Percentiles rank a stretch among this genome's conserved stretches.
These are phyloP conservation scores for Martensiomyces pterosporus DNA, from an alignment of 192 early-diverging fungal genomes.

Conservation along the genomic window DNA sequence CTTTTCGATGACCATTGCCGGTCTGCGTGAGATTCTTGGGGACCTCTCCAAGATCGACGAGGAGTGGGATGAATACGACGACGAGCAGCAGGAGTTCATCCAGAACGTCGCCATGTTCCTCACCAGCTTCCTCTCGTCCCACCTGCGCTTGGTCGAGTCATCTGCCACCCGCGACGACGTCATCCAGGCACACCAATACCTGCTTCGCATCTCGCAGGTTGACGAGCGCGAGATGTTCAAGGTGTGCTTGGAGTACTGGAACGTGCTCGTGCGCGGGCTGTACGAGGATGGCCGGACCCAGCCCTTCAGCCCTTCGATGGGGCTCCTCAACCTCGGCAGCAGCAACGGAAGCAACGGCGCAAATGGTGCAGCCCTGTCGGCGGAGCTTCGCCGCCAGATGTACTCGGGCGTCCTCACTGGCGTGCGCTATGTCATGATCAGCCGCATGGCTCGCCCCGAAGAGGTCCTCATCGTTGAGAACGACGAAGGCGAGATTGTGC, in stretches of 20 bases:
- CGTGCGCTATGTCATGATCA: conserved; percentile 95
- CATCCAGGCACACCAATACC: conserved; percentile 80
- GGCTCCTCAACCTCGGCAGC: conserved; percentile 38
- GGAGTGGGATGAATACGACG: conserved; percentile 75
- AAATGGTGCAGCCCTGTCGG: conserved; percentile 18
- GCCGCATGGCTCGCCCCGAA: conserved; percentile 98
- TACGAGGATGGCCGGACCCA: conserved; percentile 74
- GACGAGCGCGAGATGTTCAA: conserved; percentile 98
- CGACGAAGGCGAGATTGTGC: conserved; percentile 98
- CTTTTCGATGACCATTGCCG: conserved; percentile 75
- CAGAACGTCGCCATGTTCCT: conserved; percentile 94
- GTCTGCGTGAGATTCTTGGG: conserved; percentile 39
- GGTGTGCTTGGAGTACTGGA: conserved; percentile 97
- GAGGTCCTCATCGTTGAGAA: conserved; percentile 98
- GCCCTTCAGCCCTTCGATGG: conserved; percentile 29
- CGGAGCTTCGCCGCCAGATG: conserved; percentile 65
- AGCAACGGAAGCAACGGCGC: conserved; percentile 27
- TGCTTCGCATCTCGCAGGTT: conserved; percentile 87
- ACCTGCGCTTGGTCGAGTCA: conserved; percentile 68
- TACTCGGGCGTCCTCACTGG: conserved; percentile 82
- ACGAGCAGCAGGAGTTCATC: conserved; percentile 93
- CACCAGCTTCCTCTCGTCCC: conserved; percentile 77
- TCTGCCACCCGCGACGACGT: conserved; percentile 54
- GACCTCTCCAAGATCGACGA: conserved; percentile 65
- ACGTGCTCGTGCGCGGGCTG: conserved; percentile 78